Conservation (phyloP, 73 alveolate genomes). For the Symbiodinium natans region DNA sequence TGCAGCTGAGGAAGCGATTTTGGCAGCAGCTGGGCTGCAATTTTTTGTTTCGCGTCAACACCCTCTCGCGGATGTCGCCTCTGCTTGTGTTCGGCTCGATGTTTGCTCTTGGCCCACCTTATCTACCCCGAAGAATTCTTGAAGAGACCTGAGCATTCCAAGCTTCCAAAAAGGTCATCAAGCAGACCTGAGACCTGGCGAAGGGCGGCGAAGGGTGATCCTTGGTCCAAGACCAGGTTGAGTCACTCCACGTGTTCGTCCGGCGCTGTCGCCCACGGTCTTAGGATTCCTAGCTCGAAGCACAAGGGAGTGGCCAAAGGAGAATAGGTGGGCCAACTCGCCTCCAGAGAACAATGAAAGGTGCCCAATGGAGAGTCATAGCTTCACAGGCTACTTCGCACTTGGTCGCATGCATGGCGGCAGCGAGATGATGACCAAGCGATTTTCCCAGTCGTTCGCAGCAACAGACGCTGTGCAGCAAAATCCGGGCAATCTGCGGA, state of each 20-base stretch:
- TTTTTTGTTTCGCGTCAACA: too few species aligned
- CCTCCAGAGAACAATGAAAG: neutral
- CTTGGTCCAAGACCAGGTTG: neutral
- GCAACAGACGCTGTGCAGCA: neutral
- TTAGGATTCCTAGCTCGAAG: neutral
- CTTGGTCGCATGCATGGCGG: neutral
- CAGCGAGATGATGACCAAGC: neutral
- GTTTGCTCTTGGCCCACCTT: too few species aligned
- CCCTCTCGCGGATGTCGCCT: too few species aligned
- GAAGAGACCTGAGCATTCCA: neutral
- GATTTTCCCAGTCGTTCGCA: neutral
- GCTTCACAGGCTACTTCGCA: neutral
- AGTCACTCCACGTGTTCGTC: neutral
- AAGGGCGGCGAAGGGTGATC: neutral
- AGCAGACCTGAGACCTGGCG: neutral
- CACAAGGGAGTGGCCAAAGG: neutral
- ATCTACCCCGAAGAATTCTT: too few species aligned
- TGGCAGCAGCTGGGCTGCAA: constrained; percentile 32
- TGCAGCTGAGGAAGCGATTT: constrained; percentile 54
- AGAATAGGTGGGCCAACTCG: neutral
- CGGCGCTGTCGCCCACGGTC: neutral
- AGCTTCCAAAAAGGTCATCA: too few species aligned
- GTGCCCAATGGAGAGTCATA: neutral
- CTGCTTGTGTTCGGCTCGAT: too few species aligned
- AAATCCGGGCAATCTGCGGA: too few species aligned